These are phyloP conservation scores for Pyricularia grisea DNA, from an alignment of 2,329 filamentous ascomycete species.

Conservation along the genomic window DNA sequence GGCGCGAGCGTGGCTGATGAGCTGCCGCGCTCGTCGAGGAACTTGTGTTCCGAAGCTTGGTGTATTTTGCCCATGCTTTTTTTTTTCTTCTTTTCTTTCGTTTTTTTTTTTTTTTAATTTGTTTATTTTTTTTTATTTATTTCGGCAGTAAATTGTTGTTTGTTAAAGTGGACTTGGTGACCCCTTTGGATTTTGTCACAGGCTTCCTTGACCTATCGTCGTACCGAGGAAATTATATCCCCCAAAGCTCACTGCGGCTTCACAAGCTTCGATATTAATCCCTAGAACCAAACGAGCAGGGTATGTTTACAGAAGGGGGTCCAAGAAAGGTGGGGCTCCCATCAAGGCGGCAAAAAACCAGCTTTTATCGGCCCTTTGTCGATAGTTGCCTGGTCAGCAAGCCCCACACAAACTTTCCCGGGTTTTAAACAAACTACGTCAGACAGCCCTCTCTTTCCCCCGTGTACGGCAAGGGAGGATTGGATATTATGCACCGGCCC, in stretches of 20 bases:
- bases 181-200: background rate
- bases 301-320: background rate
- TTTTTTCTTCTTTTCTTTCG: background rate
- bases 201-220: background rate
- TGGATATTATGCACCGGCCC: background rate
- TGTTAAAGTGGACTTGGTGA: no score
- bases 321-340: background rate
- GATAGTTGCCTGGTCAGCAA: slow-evolving; percentile 15
- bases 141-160: no score
- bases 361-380: slow-evolving; percentile 7
- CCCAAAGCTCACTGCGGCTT: background rate
- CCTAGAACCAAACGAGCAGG: background rate
- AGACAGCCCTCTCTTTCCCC: background rate
- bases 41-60: slow-evolving; percentile 69
- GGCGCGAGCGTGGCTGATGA: slow-evolving; percentile 61
- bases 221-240: background rate
- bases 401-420: background rate
- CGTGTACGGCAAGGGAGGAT: background rate
- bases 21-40: slow-evolving; percentile 88
- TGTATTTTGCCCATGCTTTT: slow-evolving; percentile 25
- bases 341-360: background rate
- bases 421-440: background rate
- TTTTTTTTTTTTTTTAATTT: background rate
- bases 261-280: background rate
- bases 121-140: no score